A percentile compares a stretch with the other conserved stretches of the same genome.
These are phyloP conservation scores for Lunasporangiospora selenospora DNA, from an alignment of 192 early-diverging fungal species.

Conservation along the genomic window DNA sequence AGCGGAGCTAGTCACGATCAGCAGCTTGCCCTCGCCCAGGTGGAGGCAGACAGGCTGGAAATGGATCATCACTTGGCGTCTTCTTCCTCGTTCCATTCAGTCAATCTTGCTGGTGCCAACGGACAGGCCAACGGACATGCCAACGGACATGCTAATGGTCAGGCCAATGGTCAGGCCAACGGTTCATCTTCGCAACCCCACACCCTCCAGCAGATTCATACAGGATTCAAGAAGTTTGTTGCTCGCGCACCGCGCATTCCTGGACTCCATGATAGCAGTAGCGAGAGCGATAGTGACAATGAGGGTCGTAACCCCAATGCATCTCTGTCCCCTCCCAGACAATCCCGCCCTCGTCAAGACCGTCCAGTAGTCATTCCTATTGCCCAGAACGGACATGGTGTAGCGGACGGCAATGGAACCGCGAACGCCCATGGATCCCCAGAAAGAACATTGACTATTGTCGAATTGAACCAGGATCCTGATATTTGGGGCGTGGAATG, in stretches of 20 bases:
- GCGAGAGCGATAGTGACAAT: neutral
- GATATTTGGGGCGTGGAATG: slow-evolving; percentile 39
- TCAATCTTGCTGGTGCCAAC: neutral
- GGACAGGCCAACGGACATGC: neutral
- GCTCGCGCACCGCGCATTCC: slow-evolving; percentile 24
- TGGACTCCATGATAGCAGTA: too few species aligned
- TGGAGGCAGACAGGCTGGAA: slow-evolving; percentile 16
- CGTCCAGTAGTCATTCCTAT: too few species aligned
- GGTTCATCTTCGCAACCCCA: too few species aligned
- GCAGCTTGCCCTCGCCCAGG: slow-evolving; percentile 25
- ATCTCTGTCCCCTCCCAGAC: too few species aligned
- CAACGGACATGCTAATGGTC: neutral
- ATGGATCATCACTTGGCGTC: neutral
- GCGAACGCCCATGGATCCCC: too few species aligned
- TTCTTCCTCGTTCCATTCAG: slow-evolving; percentile 9
- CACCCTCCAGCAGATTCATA: slow-evolving; percentile 16
- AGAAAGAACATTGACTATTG: too few species aligned
- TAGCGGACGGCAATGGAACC: too few species aligned
- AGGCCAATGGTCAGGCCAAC: neutral
- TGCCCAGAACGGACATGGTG: too few species aligned
- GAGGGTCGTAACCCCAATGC: too few species aligned
- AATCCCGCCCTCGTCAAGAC: too few species aligned
- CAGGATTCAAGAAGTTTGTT: slow-evolving; percentile 27
- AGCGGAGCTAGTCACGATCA: slow-evolving; percentile 10
- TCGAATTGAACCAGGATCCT: slow-evolving; percentile 18